phyloP scores from a whole-genome alignment of 2,329 filamentous ascomycete species.

The Cadophora sp. region DNA sequence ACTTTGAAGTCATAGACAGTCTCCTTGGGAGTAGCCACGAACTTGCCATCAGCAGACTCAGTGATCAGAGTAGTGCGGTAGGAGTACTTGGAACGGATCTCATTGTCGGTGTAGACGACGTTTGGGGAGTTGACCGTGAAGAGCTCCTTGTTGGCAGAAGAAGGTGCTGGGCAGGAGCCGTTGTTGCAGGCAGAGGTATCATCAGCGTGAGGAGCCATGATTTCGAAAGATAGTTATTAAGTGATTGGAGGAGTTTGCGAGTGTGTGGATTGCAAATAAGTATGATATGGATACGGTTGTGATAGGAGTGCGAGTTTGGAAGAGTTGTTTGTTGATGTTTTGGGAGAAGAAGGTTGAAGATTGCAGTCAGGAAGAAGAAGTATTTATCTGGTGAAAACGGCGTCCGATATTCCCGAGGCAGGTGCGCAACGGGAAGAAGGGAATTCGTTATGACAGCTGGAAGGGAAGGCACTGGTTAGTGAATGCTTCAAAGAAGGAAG shows the following conservation, averaged over 20 bases:
- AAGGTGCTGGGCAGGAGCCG: conserved; percentile 58
- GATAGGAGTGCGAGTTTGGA: conserved; percentile 23
- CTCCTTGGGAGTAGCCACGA: conserved; percentile 84
- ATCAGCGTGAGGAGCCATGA: conserved; percentile 94
- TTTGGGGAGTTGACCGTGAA: conserved; percentile 94
- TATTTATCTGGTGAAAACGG: conserved; percentile 62
- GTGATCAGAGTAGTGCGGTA: conserved; percentile 92
- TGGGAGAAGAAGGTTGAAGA: conserved; percentile 17
- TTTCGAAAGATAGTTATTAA: conserved; percentile 44
- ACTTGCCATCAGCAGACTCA: conserved; percentile 72
- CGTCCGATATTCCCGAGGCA: conserved; percentile 82
- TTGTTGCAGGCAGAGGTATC: conserved; percentile 69
- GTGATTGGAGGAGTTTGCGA: conserved; percentile 12
- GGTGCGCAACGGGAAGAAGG: conserved; percentile 74
- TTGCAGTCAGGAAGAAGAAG: conserved; percentile 36
- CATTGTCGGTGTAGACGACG: conserved; percentile 84
- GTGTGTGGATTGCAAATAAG: conserved; percentile 20
- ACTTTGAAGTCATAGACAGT: conserved; percentile 97
- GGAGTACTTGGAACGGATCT: conserved; percentile 93
- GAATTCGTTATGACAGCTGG: conserved; percentile 68
- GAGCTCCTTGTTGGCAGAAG: conserved; percentile 61
- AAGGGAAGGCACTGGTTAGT: conserved; percentile 93
- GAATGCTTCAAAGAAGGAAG: not conserved
- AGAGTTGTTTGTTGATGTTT: conserved; percentile 15
- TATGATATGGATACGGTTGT: conserved; percentile 18